These are phyloP conservation scores for Aegilops bicornis DNA, from an alignment of 176 grass and related monocot species.

Conservation along the genomic window DNA sequence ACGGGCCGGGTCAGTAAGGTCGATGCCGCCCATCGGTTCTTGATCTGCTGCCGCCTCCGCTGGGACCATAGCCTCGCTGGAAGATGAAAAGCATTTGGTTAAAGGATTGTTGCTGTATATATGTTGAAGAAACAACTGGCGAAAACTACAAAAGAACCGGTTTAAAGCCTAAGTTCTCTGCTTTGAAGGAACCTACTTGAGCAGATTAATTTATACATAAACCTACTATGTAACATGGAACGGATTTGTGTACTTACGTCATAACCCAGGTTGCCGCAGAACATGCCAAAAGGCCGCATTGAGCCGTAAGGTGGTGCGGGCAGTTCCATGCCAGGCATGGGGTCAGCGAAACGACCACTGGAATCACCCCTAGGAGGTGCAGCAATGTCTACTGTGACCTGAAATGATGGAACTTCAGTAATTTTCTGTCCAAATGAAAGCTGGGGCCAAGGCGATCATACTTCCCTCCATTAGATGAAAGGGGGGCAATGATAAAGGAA, in stretches of 20 bases:
- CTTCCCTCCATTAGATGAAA: not conserved
- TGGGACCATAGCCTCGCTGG: slow-evolving; percentile 52
- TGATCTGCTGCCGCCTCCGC: slow-evolving; percentile 52
- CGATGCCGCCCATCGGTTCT: slow-evolving; percentile 72
- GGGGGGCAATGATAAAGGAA: not conserved
- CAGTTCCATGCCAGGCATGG: slow-evolving; percentile 38
- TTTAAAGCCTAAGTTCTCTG: not conserved
- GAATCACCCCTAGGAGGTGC: slow-evolving; percentile 69
- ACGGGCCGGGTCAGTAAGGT: slow-evolving; percentile 50
- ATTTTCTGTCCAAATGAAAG: not conserved
- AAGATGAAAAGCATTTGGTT: not conserved
- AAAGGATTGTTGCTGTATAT: not conserved
- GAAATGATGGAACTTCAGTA: not conserved
- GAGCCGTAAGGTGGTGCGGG: slow-evolving; percentile 60
- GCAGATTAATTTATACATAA: not conserved
- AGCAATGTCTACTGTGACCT: slow-evolving; percentile 88
- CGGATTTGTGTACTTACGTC: slow-evolving; percentile 49
- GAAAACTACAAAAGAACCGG: not conserved
- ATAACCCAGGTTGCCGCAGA: slow-evolving; percentile 64
- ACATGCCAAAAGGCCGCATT: slow-evolving; percentile 62
- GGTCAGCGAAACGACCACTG: slow-evolving; percentile 49
- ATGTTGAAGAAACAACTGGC: not conserved
- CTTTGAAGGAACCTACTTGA: not conserved
- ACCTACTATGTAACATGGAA: not conserved
- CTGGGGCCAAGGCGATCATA: not conserved